Base-by-base conservation (phyloP, 164 flowering plant genomes). In the Vitis riparia region DNA sequence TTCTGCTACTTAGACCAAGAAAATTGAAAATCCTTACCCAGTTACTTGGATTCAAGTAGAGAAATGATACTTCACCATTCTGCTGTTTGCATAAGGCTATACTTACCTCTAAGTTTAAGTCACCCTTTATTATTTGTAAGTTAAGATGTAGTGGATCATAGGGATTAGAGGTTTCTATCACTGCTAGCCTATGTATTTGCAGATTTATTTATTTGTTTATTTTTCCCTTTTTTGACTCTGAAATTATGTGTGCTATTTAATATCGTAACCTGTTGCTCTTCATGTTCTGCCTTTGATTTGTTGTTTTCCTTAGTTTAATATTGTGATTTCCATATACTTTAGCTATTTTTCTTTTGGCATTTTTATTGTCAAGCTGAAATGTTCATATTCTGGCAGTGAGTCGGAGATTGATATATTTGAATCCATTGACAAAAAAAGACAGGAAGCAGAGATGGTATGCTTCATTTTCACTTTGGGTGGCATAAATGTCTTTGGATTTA, bases 351-450 rank as follows among this genome's bases (percentile, higher is more conserved):
- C 19, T 30, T 11, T 55, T 68, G 29, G 17, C 59, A 12, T 51
- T 19, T 56, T 51, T 64, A 11, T 29, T 48, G 11, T 66, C 4
- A 61, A 37, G 44, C 44, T 37, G 44, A 37, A 51, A 9, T 50
- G 1, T 51, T 60, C n/a, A 37, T 1, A 16, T 53, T 14, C 29
- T 68, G 61, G 61, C 89, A 96, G 99, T 84, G 98, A 89, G 75
- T 84, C 97, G 5, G 99, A 96, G 77, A 91, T 96, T 62, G 99
- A 96, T 70, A 70, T 93, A 44, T 96, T 96, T 84, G 99, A 96
- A 77, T 76, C 91, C 30, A 68, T 96, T 80, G 99, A 93, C 84
- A 89, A 83, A 78, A 77, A 83, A 82, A 84, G 99, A 81, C 88
- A 74, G 13, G 88, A 89, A 72, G 81, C 71, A 66, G 99, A 96